Percentiles rank a stretch among this genome's conserved stretches.
These are phyloP conservation scores for Dendrocalamus latiflorus DNA, from an alignment of 202 grass and related monocot genomes.

Conservation along the genomic window DNA sequence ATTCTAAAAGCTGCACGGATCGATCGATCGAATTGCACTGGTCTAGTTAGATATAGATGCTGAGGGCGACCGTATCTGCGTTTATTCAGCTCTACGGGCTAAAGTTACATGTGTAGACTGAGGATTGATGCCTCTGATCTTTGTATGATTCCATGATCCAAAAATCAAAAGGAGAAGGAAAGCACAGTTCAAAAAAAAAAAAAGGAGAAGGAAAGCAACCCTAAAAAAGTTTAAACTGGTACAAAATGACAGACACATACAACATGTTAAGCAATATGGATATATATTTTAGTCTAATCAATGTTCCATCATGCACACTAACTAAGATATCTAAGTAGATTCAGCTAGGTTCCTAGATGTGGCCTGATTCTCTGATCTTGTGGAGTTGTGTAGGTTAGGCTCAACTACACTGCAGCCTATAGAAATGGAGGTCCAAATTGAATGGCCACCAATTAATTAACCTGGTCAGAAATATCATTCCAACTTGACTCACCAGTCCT, in stretches of 20 bases:
- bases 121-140: conserved; percentile 30
- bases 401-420: neutral
- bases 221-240: neutral
- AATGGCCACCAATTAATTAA: neutral
- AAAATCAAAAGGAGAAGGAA: neutral
- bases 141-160: conserved; percentile 32
- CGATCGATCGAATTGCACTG: neutral
- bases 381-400: conserved; percentile 17
- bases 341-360: conserved; percentile 16
- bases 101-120: neutral
- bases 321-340: conserved; percentile 17
- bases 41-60: conserved; percentile 10
- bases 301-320: conserved; percentile 16
- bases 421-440: neutral
- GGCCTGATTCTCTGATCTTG: neutral
- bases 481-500: neutral
- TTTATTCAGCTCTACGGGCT: conserved; percentile 31
- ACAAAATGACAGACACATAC: conserved; percentile 18
- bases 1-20: conserved; percentile 30
- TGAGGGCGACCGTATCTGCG: conserved; percentile 10
- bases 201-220: neutral
- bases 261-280: neutral
- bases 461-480: neutral
- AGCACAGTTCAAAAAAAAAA: too few species aligned
- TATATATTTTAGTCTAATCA: conserved; percentile 5